A percentile compares a stretch with the other conserved stretches of the same genome.
phyloP scores from a whole-genome alignment of 257 asterid species.

The Solanum chmielewskii region DNA sequence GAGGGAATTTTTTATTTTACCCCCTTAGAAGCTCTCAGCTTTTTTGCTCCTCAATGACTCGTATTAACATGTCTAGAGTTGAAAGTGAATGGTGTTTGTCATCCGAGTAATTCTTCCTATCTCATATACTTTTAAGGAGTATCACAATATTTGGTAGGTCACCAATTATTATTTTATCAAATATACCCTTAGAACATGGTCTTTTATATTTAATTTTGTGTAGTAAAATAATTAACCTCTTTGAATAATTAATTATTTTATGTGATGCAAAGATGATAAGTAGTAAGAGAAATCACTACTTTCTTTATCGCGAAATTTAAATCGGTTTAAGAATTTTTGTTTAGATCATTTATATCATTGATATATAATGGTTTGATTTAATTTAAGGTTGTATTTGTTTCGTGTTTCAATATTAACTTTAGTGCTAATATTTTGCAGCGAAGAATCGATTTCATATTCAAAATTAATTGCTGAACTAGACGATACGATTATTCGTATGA shows the following conservation, averaged over 20 bases:
- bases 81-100: background rate
- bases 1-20: background rate
- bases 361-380: background rate
- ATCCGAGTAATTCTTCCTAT: too few relatives aligned
- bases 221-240: background rate
- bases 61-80: too few relatives aligned
- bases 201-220: background rate
- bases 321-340: background rate
- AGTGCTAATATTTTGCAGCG: conserved; percentile 2
- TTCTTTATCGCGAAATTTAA: background rate
- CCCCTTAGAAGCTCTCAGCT: background rate
- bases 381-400: background rate
- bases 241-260: background rate
- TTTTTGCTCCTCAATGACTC: too few relatives aligned
- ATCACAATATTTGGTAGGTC: background rate
- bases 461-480: conserved; percentile 14
- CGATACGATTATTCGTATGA: conserved; percentile 18
- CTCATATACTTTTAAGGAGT: background rate
- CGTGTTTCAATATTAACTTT: background rate
- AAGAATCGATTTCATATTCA: conserved; percentile 14
- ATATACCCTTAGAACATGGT: background rate
- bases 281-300: background rate
- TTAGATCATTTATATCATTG: background rate
- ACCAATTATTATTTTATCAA: too few relatives aligned
- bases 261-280: background rate